These are phyloP conservation scores for Mycosphaerella sp. DNA, from an alignment of 2,329 filamentous ascomycete species.

Conservation along the genomic window DNA sequence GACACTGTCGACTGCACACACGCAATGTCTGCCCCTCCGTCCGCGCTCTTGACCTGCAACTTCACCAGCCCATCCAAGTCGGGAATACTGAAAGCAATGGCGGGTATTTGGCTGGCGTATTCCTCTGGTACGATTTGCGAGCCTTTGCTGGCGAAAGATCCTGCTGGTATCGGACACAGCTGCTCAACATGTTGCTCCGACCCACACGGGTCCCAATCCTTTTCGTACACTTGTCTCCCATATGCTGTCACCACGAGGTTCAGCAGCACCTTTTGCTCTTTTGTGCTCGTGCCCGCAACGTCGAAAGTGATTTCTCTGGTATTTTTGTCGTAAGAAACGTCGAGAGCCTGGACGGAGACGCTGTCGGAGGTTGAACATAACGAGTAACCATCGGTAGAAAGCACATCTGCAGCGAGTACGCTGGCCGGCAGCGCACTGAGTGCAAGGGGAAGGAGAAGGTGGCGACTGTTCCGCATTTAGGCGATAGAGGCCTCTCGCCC, in stretches of 20 bases:
- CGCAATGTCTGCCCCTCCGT: slow-evolving; percentile 57
- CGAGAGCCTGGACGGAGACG: slow-evolving; percentile 65
- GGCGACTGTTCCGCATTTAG: slow-evolving; percentile 28
- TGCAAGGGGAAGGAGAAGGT: slow-evolving; percentile 27
- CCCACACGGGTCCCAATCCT: slow-evolving; percentile 77
- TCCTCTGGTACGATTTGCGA: slow-evolving; percentile 62
- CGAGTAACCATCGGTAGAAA: slow-evolving; percentile 74
- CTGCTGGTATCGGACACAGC: slow-evolving; percentile 78
- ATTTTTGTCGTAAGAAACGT: slow-evolving; percentile 72
- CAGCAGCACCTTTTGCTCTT: slow-evolving; percentile 73
- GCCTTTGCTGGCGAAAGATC: slow-evolving; percentile 67
- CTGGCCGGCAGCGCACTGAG: slow-evolving; percentile 37
- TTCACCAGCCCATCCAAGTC: slow-evolving; percentile 84
- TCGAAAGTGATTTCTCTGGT: slow-evolving; percentile 72
- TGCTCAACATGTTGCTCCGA: slow-evolving; percentile 51
- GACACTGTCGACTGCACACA: slow-evolving; percentile 75
- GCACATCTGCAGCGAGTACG: slow-evolving; percentile 61
- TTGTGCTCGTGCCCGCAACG: slow-evolving; percentile 67
- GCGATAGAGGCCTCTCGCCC: slow-evolving; percentile 17
- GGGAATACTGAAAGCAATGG: slow-evolving; percentile 83
- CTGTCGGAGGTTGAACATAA: slow-evolving; percentile 57
- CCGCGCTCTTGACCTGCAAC: slow-evolving; percentile 62
- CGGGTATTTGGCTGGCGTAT: slow-evolving; percentile 69
- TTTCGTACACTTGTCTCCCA: slow-evolving; percentile 70
- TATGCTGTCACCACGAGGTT: slow-evolving; percentile 73